A percentile compares a stretch with the other conserved stretches of the same genome.
phyloP scores from a whole-genome alignment of 2,329 filamentous ascomycete genomes.

The Microsporum ferrugineum region DNA sequence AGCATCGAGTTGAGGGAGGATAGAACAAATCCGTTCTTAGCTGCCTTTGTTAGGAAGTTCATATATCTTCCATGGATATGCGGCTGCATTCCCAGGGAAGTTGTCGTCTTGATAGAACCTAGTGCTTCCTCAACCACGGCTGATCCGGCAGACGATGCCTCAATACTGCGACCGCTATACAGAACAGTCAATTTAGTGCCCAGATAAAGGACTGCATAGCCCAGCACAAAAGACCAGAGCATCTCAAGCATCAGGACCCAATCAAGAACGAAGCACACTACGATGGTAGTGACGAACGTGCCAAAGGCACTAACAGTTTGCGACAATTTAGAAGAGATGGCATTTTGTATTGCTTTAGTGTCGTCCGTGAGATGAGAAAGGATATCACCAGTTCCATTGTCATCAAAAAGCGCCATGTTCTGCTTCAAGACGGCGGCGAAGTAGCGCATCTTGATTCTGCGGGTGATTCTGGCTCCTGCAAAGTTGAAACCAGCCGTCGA shows the following conservation, averaged over 20 bases:
- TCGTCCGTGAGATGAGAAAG: conserved; percentile 77
- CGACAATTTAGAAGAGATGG: conserved; percentile 69
- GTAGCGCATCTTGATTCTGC: conserved; percentile 61
- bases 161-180: neutral
- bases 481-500: conserved; percentile 75
- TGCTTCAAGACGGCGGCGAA: conserved; percentile 63
- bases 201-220: neutral
- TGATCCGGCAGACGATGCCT: neutral
- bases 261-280: neutral
- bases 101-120: neutral
- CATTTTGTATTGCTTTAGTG: conserved; percentile 73
- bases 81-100: neutral
- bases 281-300: neutral
- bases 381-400: conserved; percentile 70
- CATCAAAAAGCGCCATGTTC: conserved; percentile 77
- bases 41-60: neutral
- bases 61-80: neutral
- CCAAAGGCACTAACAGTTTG: conserved; percentile 28
- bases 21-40: neutral
- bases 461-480: conserved; percentile 57
- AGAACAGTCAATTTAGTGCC: neutral
- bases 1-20: neutral
- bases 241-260: neutral
- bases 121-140: neutral
- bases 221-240: neutral